These are phyloP conservation scores for Agroathelia rolfsii DNA, from an alignment of 1,284 basidiomycete species.

Conservation along the genomic window DNA sequence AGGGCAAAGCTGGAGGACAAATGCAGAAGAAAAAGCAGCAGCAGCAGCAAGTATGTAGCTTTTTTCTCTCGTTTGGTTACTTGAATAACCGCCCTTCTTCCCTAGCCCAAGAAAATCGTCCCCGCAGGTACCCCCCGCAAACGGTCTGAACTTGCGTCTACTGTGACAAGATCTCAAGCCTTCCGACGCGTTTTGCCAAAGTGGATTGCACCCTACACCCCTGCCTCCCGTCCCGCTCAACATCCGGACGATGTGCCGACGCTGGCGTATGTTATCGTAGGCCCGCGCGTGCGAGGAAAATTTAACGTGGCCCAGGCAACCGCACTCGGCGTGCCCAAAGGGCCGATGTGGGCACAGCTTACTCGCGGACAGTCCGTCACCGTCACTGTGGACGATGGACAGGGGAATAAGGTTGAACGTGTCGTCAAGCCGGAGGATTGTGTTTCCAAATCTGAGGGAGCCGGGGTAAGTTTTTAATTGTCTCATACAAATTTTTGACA, in stretches of 20 bases:
- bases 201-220: slow-evolving; percentile 15
- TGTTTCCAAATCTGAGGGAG: slow-evolving; percentile 39
- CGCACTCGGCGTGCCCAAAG: slow-evolving; percentile 56
- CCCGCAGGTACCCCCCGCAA: too few species aligned
- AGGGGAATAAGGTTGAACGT: slow-evolving; percentile 29
- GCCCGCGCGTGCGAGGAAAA: slow-evolving; percentile 76
- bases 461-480: slow-evolving; percentile 28
- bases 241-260: slow-evolving; percentile 22
- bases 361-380: slow-evolving; percentile 47
- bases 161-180: background rate
- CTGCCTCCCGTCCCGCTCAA: background rate
- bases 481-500: background rate
- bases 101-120: too few species aligned
- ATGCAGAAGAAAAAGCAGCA: slow-evolving; percentile 11
- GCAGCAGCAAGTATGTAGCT: slow-evolving; percentile 9
- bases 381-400: slow-evolving; percentile 31
- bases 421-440: slow-evolving; percentile 51
- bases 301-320: slow-evolving; percentile 68
- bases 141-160: too few species aligned
- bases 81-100: too few species aligned
- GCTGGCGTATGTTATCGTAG: slow-evolving; percentile 67
- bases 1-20: slow-evolving; percentile 8
- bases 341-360: slow-evolving; percentile 35
- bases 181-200: slow-evolving; percentile 30
- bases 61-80: background rate